Conservation (phyloP, 2,329 filamentous ascomycete genomes). For the Stromatinia cepivora region DNA sequence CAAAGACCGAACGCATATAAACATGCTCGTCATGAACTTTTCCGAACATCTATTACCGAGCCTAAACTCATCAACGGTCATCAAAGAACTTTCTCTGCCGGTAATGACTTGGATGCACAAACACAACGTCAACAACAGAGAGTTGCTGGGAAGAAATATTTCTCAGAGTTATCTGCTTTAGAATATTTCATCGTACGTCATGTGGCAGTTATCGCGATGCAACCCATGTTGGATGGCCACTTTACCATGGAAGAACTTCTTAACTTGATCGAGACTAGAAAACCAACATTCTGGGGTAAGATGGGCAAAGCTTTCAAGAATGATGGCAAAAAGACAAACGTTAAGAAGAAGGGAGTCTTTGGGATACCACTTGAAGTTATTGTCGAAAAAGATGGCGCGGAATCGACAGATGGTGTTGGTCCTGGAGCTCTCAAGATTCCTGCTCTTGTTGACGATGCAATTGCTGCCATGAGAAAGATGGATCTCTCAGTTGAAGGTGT, state of each 20-base stretch:
- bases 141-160: conserved; percentile 70
- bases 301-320: conserved; percentile 96
- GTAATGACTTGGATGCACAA: conserved; percentile 51
- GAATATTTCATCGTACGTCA: conserved; percentile 98
- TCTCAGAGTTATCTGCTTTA: conserved; percentile 90
- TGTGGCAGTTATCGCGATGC: conserved; percentile 91
- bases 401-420: conserved; percentile 96
- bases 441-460: conserved; percentile 90
- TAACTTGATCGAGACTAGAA: conserved; percentile 87
- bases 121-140: conserved; percentile 50
- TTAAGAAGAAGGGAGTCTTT: conserved; percentile 93
- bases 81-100: conserved; percentile 64
- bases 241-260: conserved; percentile 94
- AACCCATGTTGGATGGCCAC: conserved; percentile 83
- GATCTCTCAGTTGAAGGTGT: conserved; percentile 98
- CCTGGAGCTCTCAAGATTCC: conserved; percentile 88
- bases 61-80: conserved; percentile 69
- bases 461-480: conserved; percentile 96
- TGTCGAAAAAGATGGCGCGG: conserved; percentile 89
- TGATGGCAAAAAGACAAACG: conserved; percentile 66
- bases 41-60: conserved; percentile 56
- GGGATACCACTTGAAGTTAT: conserved; percentile 85
- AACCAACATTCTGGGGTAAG: conserved; percentile 96
- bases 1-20: conserved; percentile 80
- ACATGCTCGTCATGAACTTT: conserved; percentile 69